A percentile compares a stretch with the other conserved stretches of the same genome.
phyloP scores from a whole-genome alignment of 352 stramenopile species.

The Globisporangium viniferum region DNA sequence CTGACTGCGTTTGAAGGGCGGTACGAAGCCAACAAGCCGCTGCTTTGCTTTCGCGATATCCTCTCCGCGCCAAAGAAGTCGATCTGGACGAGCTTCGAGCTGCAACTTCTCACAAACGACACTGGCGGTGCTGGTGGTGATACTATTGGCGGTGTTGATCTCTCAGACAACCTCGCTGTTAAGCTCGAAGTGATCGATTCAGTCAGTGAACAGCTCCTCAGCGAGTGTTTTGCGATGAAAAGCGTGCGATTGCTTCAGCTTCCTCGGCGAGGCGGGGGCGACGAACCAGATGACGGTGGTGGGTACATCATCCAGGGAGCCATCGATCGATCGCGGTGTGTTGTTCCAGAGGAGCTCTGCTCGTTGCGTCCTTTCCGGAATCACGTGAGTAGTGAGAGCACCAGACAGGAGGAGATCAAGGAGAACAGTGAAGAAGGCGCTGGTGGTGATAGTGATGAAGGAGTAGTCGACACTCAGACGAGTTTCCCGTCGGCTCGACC shows the following conservation, averaged over 20 bases:
- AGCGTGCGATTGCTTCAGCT: constrained; percentile 51
- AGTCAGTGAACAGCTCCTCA: constrained; percentile 24
- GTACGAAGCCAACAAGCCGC: constrained; percentile 65
- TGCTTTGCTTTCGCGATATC: constrained; percentile 67
- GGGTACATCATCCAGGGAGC: constrained; percentile 65
- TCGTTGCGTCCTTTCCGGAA: constrained; percentile 59
- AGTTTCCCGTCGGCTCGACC: constrained; percentile 5
- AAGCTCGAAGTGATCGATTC: constrained; percentile 63
- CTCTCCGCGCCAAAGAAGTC: constrained; percentile 39
- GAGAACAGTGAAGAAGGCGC: constrained; percentile 9
- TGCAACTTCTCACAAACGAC: constrained; percentile 30
- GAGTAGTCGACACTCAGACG: not conserved
- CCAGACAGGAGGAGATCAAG: constrained; percentile 1
- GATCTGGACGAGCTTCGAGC: constrained; percentile 42
- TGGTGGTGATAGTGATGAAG: not conserved
- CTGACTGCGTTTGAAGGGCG: constrained; percentile 42
- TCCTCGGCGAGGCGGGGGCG: constrained; percentile 23
- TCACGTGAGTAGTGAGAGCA: constrained; percentile 2
- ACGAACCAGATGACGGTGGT: constrained; percentile 8
- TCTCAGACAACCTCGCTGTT: constrained; percentile 33
- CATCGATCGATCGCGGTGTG: constrained; percentile 50
- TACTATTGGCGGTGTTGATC: not conserved
- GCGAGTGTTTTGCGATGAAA: constrained; percentile 26
- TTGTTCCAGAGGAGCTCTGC: constrained; percentile 39
- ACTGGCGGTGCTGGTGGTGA: not conserved